Evolutionary conservation across 2,329 filamentous ascomycete genomes (phyloP).

Genomic region (Epichloe gansuensis): DNA sequence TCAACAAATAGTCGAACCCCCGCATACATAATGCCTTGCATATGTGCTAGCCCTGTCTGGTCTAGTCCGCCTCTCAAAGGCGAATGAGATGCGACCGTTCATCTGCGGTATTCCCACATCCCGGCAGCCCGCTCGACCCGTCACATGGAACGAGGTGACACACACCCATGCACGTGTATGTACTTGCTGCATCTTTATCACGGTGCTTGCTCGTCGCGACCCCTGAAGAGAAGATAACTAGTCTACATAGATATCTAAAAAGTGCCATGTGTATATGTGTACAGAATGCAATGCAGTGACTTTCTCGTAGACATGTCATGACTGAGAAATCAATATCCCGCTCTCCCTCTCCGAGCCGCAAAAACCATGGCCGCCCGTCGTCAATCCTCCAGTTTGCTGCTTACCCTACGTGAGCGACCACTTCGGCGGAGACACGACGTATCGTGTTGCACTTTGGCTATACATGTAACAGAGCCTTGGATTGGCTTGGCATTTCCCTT

Average conservation of each 20-base stretch:
- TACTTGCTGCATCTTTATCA: neutral
- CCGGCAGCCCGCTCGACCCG: too few species aligned
- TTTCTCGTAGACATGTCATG: neutral
- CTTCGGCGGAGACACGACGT: conserved; percentile 18
- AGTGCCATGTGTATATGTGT: neutral
- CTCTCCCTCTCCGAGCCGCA: too few species aligned
- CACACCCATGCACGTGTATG: neutral
- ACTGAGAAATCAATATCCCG: neutral
- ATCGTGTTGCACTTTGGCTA: neutral
- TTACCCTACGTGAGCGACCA: conserved; percentile 22
- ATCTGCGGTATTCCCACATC: neutral
- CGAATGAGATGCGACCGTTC: neutral
- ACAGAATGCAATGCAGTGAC: neutral
- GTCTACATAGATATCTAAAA: too few species aligned
- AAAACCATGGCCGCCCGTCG: too few species aligned
- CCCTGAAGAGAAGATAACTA: too few species aligned
- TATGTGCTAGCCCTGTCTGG: too few species aligned
- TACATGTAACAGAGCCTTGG: neutral
- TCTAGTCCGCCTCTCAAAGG: too few species aligned
- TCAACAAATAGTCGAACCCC: too few species aligned
- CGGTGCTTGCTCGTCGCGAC: too few species aligned
- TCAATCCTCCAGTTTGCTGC: conserved; percentile 16
- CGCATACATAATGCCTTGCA: too few species aligned
- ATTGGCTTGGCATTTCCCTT: conserved; percentile 6
- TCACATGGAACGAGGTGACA: too few species aligned